phyloP scores from a whole-genome alignment of 73 alveolate genomes.

The Breviolum minutum region DNA sequence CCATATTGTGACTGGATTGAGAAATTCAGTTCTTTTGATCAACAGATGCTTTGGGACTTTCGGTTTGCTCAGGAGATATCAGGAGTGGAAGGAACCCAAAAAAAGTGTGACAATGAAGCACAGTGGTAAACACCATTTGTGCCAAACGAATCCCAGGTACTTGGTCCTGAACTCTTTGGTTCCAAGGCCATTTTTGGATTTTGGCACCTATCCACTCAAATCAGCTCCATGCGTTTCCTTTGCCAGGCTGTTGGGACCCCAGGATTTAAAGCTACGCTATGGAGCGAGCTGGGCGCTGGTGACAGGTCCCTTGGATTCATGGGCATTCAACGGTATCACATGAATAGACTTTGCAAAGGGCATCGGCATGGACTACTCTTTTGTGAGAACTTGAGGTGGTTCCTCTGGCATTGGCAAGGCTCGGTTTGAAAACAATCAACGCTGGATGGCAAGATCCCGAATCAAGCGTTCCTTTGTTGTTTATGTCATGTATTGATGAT shows the following conservation, averaged over 20 bases:
- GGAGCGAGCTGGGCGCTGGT: slow-evolving; percentile 90
- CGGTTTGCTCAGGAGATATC: no score
- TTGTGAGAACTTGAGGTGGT: slow-evolving; percentile 17
- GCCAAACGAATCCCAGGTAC: slow-evolving; percentile 9
- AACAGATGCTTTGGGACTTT: no score
- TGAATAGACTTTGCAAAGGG: neutral
- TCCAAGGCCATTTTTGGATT: slow-evolving; percentile 45
- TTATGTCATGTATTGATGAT: neutral
- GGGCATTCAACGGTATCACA: neutral
- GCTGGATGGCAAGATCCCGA: no score
- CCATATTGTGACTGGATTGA: slow-evolving; percentile 28
- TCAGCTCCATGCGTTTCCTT: neutral
- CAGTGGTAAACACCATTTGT: neutral
- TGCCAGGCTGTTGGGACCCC: slow-evolving; percentile 66
- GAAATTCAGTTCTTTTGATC: no score
- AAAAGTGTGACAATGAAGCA: no score
- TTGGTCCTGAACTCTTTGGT: slow-evolving; percentile 60
- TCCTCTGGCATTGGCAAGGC: slow-evolving; percentile 95
- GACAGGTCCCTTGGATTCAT: slow-evolving; percentile 23
- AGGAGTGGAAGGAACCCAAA: no score
- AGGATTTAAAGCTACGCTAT: slow-evolving; percentile 53
- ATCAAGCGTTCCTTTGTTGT: no score
- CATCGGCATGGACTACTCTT: no score
- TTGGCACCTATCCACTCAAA: neutral
- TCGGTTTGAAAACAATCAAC: neutral